Percentiles rank a stretch among this genome's conserved stretches.
Conservation (phyloP, 257 asterid species). For the Plectranthus barbatus region DNA sequence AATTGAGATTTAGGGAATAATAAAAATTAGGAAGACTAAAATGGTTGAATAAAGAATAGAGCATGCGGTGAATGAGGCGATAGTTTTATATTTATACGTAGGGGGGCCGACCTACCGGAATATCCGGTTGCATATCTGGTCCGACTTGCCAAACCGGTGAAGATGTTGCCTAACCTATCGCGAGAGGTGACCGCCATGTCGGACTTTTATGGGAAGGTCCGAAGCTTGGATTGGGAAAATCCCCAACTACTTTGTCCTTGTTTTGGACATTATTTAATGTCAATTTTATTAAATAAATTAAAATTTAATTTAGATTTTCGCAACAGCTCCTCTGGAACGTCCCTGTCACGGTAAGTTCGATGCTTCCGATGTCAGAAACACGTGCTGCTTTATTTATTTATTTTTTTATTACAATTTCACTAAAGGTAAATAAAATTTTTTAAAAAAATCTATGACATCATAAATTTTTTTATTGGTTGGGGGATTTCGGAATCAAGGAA, state of each 20-base stretch:
- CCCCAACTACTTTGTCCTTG: slow-evolving; percentile 23
- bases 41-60: slow-evolving; percentile 6
- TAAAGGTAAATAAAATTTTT: no score
- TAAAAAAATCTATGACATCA: no score
- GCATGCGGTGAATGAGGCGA: neutral
- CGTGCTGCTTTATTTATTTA: no score
- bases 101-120: slow-evolving; percentile 22
- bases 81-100: slow-evolving; percentile 17
- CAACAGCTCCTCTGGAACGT: neutral
- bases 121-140: slow-evolving; percentile 17
- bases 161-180: slow-evolving; percentile 11
- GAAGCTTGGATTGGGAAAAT: slow-evolving; percentile 17
- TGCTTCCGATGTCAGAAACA: neutral
- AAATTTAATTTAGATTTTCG: neutral
- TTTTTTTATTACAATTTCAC: no score
- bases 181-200: slow-evolving; percentile 55
- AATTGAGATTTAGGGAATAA: neutral
- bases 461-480: no score
- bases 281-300: neutral
- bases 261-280: neutral
- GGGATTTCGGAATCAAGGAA: no score
- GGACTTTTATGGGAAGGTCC: slow-evolving; percentile 48
- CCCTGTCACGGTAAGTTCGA: slow-evolving; percentile 2
- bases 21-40: neutral
- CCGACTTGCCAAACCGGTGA: slow-evolving; percentile 21